A percentile compares a stretch with the other conserved stretches of the same genome.
phyloP scores from a whole-genome alignment of 2,329 filamentous ascomycete species.

The Tolypocladium tropicale region DNA sequence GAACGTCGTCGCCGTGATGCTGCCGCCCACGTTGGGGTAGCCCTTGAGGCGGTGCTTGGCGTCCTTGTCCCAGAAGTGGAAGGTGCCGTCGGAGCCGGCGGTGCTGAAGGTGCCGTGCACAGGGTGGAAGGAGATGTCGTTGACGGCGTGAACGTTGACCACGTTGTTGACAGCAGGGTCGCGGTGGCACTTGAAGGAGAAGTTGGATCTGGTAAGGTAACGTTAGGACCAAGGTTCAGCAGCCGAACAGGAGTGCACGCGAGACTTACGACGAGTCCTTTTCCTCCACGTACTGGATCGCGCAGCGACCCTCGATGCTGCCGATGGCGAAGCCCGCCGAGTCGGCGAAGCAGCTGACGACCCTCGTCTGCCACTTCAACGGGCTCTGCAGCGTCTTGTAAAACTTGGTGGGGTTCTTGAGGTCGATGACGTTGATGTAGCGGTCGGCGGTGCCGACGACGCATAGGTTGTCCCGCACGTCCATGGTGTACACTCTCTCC shows the following conservation, averaged over 20 bases:
- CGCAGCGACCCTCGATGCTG: constrained; percentile 92
- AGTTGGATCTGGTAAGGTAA: constrained; percentile 60
- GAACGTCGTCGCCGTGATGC: constrained; percentile 87
- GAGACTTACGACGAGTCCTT: constrained; percentile 63
- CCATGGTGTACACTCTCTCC: constrained; percentile 83
- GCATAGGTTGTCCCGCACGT: constrained; percentile 77
- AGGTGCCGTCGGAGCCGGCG: constrained; percentile 88
- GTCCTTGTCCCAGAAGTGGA: constrained; percentile 94
- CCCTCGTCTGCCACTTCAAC: constrained; percentile 94
- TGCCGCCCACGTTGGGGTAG: constrained; percentile 73
- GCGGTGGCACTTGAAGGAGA: constrained; percentile 98
- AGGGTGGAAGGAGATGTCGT: constrained; percentile 96
- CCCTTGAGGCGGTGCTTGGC: constrained; percentile 85
- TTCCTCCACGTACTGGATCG: constrained; percentile 96
- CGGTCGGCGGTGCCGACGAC: constrained; percentile 90
- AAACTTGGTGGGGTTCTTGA: constrained; percentile 78
- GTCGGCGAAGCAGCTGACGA: constrained; percentile 90
- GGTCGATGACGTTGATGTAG: constrained; percentile 91
- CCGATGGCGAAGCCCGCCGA: constrained; percentile 88
- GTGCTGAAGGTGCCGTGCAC: constrained; percentile 97
- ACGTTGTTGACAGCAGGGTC: constrained; percentile 65
- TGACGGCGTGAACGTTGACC: constrained; percentile 88
- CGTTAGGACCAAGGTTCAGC: neutral
- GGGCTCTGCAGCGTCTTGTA: constrained; percentile 96
- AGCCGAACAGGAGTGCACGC: neutral